Conservation (phyloP, 371 early-diverging fungal species). For the Dinochytrium kinnereticum region DNA sequence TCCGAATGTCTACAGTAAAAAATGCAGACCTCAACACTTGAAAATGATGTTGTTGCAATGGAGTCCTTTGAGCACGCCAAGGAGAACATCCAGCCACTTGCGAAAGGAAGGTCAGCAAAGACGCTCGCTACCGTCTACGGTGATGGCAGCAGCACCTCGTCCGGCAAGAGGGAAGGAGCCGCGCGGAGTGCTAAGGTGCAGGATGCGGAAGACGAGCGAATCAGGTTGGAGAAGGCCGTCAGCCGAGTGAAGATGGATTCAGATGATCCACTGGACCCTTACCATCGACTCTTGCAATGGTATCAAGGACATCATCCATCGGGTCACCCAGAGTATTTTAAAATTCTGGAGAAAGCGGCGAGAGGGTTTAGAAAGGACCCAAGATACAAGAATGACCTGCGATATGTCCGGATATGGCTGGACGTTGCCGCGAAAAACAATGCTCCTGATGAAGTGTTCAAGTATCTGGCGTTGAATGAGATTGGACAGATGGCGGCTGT, state of each 20-base stretch:
- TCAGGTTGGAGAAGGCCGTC: conserved; percentile 21
- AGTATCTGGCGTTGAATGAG: conserved; percentile 66
- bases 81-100: conserved; percentile 80
- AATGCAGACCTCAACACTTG: background rate
- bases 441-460: conserved; percentile 69
- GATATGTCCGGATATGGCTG: conserved; percentile 78
- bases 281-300: conserved; percentile 76
- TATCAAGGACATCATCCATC: conserved; percentile 71
- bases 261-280: conserved; percentile 81
- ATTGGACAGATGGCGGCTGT: conserved; percentile 73
- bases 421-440: conserved; percentile 64
- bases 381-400: conserved; percentile 75
- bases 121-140: conserved; percentile 57
- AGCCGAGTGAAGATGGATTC: background rate
- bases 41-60: background rate
- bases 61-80: conserved; percentile 69
- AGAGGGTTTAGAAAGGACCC: conserved; percentile 62
- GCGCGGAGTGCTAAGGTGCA: background rate
- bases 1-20: background rate
- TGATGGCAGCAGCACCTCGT: conserved; percentile 28
- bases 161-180: background rate
- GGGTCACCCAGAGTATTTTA: conserved; percentile 64
- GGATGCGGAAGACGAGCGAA: conserved; percentile 23
- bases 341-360: conserved; percentile 66
- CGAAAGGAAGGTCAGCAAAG: conserved; percentile 69